Evolutionary conservation across 1,284 basidiomycete species (phyloP).

Genomic region (Volvariella surrecta): DNA sequence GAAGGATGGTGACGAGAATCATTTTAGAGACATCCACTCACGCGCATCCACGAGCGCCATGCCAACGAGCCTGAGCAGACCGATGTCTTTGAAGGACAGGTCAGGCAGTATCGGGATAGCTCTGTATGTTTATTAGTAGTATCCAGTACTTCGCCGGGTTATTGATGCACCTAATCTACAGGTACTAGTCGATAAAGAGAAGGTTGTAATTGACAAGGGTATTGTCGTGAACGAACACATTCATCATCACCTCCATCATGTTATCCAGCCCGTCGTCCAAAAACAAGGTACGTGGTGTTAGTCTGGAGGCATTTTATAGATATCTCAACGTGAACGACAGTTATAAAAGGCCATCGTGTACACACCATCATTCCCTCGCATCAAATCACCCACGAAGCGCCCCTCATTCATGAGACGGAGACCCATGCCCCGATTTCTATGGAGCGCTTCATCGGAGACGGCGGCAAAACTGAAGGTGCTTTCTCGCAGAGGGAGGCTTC

Average conservation of each 20-base stretch:
- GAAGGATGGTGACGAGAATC: neutral
- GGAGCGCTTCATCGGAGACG: constrained; percentile 18
- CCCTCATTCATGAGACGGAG: constrained; percentile 22
- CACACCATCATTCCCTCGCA: constrained; percentile 21
- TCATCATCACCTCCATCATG: constrained; percentile 24
- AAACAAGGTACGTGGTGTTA: constrained; percentile 19
- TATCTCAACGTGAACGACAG: constrained; percentile 8
- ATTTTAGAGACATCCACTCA: constrained; percentile 17
- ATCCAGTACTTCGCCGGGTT: neutral
- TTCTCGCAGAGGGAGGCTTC: constrained; percentile 11
- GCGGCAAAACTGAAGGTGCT: constrained; percentile 14
- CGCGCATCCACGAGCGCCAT: constrained; percentile 17
- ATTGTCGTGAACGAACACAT: constrained; percentile 16
- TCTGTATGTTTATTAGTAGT: constrained; percentile 9
- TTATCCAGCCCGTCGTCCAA: constrained; percentile 25
- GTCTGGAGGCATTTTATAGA: too few species aligned
- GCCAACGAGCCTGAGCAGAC: constrained; percentile 18
- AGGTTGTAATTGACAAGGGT: constrained; percentile 20
- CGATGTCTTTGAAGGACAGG: constrained; percentile 17
- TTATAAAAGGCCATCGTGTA: constrained; percentile 16
- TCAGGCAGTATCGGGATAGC: constrained; percentile 17
- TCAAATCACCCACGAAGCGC: constrained; percentile 22
- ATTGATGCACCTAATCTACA: constrained; percentile 3
- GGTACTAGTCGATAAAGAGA: constrained; percentile 18
- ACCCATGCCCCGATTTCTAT: constrained; percentile 19